Percentiles rank a stretch among this genome's conserved stretches.
Conservation (phyloP, 1,284 basidiomycete genomes). For the Ganoderma leucocontextum region DNA sequence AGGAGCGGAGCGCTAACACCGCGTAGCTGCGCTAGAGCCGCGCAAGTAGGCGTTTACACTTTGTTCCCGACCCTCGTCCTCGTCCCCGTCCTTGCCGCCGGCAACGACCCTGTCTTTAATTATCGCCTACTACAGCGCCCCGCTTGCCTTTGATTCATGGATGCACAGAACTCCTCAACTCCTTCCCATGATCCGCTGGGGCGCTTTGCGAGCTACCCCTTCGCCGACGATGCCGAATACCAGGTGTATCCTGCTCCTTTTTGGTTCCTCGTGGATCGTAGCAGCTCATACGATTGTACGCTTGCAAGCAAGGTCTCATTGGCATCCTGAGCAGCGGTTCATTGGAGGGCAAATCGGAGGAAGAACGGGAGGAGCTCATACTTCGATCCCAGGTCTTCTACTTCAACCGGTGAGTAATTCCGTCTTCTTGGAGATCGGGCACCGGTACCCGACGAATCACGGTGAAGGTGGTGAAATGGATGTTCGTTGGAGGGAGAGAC, state of each 20-base stretch:
- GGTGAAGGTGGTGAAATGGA: not conserved
- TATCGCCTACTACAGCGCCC: not conserved
- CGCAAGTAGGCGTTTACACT: not conserved
- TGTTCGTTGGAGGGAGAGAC: not conserved
- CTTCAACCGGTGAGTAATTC: slow-evolving; percentile 65
- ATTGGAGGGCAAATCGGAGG: slow-evolving; percentile 47
- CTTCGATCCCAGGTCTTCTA: slow-evolving; percentile 71
- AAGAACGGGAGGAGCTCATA: slow-evolving; percentile 56
- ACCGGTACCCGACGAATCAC: not conserved
- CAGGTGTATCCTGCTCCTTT: slow-evolving; percentile 52
- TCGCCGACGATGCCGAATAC: slow-evolving; percentile 63
- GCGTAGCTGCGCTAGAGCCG: not conserved
- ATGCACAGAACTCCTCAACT: slow-evolving; percentile 4
- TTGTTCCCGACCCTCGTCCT: slow-evolving; percentile 3
- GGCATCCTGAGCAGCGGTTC: slow-evolving; percentile 57
- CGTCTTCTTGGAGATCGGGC: slow-evolving; percentile 8
- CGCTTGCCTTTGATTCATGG: not conserved
- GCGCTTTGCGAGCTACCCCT: slow-evolving; percentile 49
- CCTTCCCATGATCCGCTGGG: not conserved
- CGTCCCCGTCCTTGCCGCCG: not conserved
- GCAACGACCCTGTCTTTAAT: not conserved
- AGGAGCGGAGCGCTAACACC: not conserved
- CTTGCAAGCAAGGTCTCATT: slow-evolving; percentile 67
- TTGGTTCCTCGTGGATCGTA: not conserved
- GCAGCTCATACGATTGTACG: slow-evolving; percentile 7